phyloP scores from a whole-genome alignment of 73 alveolate species.

The Effrenium voratum region DNA sequence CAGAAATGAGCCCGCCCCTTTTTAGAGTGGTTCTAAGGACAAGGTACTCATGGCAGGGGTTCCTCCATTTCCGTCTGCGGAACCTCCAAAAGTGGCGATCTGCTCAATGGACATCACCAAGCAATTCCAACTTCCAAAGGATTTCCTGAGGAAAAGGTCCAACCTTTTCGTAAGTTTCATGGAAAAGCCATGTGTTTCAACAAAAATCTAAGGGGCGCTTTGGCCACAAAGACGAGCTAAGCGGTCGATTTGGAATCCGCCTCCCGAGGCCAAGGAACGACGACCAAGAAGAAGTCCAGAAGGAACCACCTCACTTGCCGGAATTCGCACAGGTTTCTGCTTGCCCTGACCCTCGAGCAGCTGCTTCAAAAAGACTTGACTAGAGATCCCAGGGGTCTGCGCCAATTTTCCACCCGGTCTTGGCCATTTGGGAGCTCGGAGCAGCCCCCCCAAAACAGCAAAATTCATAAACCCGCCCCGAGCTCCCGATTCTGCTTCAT shows the following conservation, averaged over 20 bases:
- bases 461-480: too few relatives aligned
- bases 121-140: neutral
- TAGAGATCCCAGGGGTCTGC: neutral
- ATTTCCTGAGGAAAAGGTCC: neutral
- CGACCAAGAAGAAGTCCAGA: slow-evolving; percentile 22
- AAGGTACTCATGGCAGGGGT: too few relatives aligned
- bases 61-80: too few relatives aligned
- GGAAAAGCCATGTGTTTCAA: neutral
- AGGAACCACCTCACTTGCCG: slow-evolving; percentile 20
- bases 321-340: neutral
- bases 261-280: neutral
- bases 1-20: too few relatives aligned
- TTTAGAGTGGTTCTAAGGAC: too few relatives aligned
- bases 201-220: neutral
- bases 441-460: neutral
- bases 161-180: neutral
- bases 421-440: neutral
- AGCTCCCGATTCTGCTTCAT: too few relatives aligned
- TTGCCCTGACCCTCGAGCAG: neutral
- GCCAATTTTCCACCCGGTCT: neutral
- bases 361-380: neutral
- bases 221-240: neutral
- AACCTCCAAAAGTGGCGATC: neutral
- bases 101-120: neutral
- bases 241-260: too few relatives aligned